Base-by-base conservation (phyloP, 352 stramenopile genomes). In the Globisporangium paroecandrum region DNA sequence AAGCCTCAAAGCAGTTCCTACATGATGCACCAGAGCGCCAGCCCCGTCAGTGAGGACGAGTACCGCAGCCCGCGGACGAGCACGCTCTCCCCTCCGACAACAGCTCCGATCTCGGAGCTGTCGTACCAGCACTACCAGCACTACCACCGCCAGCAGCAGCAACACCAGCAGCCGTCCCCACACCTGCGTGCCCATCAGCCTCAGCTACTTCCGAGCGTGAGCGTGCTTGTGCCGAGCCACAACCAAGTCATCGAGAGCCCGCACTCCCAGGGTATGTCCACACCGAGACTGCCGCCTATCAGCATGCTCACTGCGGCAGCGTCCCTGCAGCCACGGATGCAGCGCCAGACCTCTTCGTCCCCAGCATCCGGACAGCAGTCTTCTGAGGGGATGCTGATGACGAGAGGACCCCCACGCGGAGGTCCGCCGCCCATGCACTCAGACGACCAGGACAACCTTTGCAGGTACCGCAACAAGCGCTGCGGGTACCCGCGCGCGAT, bases 401-500 rank as follows among this genome's bases (percentile, higher is more conserved):
- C 2, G 43, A 51, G 43, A 51, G 43, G 18, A 29, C 18, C 18
- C 32, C 18, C 56, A 29, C 20, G 20, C 12, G 0, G 56, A 49
- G 56, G 56, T 12, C 56, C 56, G 13, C 18, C 62, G 57, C 1
- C 9, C 4, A 34, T 55, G 18, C 56, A 43, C 6, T 36, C 55
- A 27, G 57, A 71, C 22, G 71, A 68, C 8, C 49, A 60, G 15
- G 63, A 78, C 29, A 73, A 84, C 68, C 61, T 85, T 47, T 90
- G 82, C 41, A 73, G 81, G 34, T 90, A 90, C 66, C 81, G 81
- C 51, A 90, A 87, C 61, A 88, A 86, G 57, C 85, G 85, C 60
- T 90, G 82, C 58, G 68, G 69, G 25, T 75, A 85, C 59, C 70
- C 77, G 36, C 82, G 82, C n/a, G 78, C 78, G 12, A 82, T 84